Evolutionary conservation across 108 stramenopile genomes (phyloP).

Genomic region (Nannochloropsis gaditana): DNA sequence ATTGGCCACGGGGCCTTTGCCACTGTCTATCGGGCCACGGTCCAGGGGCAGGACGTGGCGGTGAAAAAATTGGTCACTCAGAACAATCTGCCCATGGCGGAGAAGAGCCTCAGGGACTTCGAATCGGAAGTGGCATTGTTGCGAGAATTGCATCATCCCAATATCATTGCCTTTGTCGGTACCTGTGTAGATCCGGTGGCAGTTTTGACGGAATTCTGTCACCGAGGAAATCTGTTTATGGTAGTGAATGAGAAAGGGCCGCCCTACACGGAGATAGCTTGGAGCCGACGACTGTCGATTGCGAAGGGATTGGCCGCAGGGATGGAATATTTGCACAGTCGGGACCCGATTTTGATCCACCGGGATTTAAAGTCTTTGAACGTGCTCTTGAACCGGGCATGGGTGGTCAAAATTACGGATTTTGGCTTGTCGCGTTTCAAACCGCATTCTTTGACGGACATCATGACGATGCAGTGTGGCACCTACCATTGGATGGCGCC

Average conservation of each 20-base stretch:
- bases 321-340: conserved; percentile 54
- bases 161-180: conserved; percentile 30
- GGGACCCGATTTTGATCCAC: conserved; percentile 56
- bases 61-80: conserved; percentile 32
- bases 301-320: conserved; percentile 27
- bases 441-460: conserved; percentile 41
- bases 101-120: conserved; percentile 33
- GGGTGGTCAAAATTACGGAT: conserved; percentile 53
- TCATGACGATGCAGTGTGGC: conserved; percentile 55
- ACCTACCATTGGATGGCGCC: conserved; percentile 64
- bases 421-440: conserved; percentile 55
- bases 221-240: conserved; percentile 29
- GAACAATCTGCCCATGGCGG: conserved; percentile 25
- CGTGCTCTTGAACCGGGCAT: conserved; percentile 47
- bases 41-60: background rate
- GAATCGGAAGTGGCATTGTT: conserved; percentile 22
- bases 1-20: conserved; percentile 55
- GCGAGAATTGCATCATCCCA: conserved; percentile 30
- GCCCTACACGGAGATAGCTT: background rate
- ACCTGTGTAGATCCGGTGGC: conserved; percentile 22
- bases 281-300: conserved; percentile 24
- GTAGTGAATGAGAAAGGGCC: conserved; percentile 13
- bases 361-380: conserved; percentile 55
- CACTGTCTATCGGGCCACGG: conserved; percentile 45
- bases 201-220: conserved; percentile 32